Base-by-base conservation (phyloP, 2,329 filamentous ascomycete species). In the Dactylella cylindrospora region DNA sequence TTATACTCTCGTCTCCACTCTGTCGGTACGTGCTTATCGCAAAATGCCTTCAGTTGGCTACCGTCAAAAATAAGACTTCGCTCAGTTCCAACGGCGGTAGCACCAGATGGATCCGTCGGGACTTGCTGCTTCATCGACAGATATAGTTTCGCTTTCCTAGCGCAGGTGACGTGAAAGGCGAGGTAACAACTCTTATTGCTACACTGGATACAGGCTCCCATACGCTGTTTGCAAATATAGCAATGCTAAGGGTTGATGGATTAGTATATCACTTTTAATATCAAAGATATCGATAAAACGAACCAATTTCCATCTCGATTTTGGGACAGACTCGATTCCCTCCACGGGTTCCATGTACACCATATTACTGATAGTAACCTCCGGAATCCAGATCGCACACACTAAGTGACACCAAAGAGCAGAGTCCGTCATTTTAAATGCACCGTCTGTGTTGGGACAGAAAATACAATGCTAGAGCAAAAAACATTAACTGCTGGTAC, bases 301-400 rank as follows among this genome's bases (percentile, higher is more conserved):
- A 66, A 77, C 68, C 31, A 96, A 77, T 72, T 88, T 94, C 93
- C 93, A 98, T 65, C 93, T 82, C 64, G 85, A 90, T 71, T 90
- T 93, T 0, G 93, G 93, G 2, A 98, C 91, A 73, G 96, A 96
- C 72, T 98, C 93, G 28, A 98, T 88, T 68, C 97, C 93, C 78
- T 93, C 94, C 44, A 98, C 90, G 0, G 93, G 93, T 70, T 98
- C 93, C 88, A 97, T 96, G 71, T 97, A 93, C 5, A 90, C 95
- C 64, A 89, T 86, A 70, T 98, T 98, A 10, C 90, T 93, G 43
- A 98, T 82, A 3, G 88, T 91, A 5, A 97, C 89, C 74, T 98
- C 93, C 0, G 93, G 93, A 69, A 98, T 96, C 93, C 93, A 98
- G 77, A 97, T 93, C 25, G 93, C 89, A 71, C 93, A 98, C 6